phyloP scores from a whole-genome alignment of 2,329 filamentous ascomycete species.

The Dactylellina cionopaga region DNA sequence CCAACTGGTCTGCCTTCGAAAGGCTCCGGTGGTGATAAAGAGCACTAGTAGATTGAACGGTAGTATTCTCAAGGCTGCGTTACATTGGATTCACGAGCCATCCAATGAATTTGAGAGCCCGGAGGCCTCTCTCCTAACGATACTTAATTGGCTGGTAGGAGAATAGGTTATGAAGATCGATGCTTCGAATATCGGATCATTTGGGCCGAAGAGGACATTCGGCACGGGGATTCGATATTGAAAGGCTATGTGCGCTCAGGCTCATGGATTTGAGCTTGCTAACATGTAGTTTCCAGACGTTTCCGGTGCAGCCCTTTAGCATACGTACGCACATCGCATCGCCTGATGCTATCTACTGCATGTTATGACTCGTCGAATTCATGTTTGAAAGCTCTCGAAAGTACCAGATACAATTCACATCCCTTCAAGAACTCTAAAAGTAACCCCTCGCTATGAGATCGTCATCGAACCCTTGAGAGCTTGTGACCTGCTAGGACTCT shows the following conservation, averaged over 20 bases:
- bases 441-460: constrained; percentile 7
- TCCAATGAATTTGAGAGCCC: neutral
- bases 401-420: constrained; percentile 15
- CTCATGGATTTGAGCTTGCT: no score
- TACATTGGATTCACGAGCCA: constrained; percentile 2
- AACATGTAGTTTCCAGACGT: no score
- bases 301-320: no score
- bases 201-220: no score
- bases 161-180: neutral
- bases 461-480: neutral
- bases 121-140: no score
- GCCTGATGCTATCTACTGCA: no score
- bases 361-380: no score
- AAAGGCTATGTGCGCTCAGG: neutral
- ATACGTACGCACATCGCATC: no score
- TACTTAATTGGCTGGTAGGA: neutral
- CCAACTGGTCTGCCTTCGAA: neutral
- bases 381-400: no score
- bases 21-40: neutral
- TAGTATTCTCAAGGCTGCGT: constrained; percentile 25
- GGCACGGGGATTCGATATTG: neutral
- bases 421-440: neutral
- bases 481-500: constrained; percentile 1
- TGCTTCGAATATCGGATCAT: neutral
- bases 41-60: constrained; percentile 5